phyloP scores from a whole-genome alignment of 2,329 filamentous ascomycete genomes.

The Ophiobolus disseminans region DNA sequence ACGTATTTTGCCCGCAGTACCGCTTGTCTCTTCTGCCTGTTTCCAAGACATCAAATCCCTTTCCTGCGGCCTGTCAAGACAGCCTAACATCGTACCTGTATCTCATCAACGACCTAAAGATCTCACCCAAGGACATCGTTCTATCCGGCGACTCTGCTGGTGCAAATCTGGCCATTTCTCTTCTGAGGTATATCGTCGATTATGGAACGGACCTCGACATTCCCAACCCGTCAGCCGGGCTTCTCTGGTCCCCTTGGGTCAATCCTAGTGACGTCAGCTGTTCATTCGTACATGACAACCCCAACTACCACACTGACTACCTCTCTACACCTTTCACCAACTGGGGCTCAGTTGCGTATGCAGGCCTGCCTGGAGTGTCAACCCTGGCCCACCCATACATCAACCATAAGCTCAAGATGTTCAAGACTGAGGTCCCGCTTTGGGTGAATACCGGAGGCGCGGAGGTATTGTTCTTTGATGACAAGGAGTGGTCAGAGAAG shows the following conservation, averaged over 20 bases:
- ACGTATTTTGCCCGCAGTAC: constrained; percentile 57
- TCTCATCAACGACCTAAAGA: constrained; percentile 50
- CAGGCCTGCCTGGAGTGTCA: constrained; percentile 19
- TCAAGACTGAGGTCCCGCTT: constrained; percentile 49
- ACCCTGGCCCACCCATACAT: constrained; percentile 47
- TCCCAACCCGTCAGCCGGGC: constrained; percentile 46
- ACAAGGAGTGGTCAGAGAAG: constrained; percentile 45
- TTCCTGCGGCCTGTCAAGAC: constrained; percentile 61
- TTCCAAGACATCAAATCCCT: constrained; percentile 48
- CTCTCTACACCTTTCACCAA: constrained; percentile 46
- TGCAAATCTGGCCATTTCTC: constrained; percentile 54
- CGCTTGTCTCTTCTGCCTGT: constrained; percentile 54
- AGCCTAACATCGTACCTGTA: constrained; percentile 56
- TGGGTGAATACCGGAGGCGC: constrained; percentile 52
- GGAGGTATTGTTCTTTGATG: constrained; percentile 54
- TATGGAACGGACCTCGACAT: constrained; percentile 46
- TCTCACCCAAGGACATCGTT: constrained; percentile 52
- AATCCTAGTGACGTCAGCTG: constrained; percentile 41
- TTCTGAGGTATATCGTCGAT: constrained; percentile 57
- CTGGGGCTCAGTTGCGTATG: constrained; percentile 54
- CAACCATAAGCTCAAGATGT: constrained; percentile 46
- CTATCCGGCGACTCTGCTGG: constrained; percentile 60
- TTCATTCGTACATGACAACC: constrained; percentile 36
- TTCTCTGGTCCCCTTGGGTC: constrained; percentile 56
- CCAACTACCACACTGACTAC: constrained; percentile 52